Evolutionary conservation across 495 filamentous ascomycete genomes (phyloP), one percentile per base, ranked within the genome.

Genomic region (Penicillium cosmopolitanum): DNA sequence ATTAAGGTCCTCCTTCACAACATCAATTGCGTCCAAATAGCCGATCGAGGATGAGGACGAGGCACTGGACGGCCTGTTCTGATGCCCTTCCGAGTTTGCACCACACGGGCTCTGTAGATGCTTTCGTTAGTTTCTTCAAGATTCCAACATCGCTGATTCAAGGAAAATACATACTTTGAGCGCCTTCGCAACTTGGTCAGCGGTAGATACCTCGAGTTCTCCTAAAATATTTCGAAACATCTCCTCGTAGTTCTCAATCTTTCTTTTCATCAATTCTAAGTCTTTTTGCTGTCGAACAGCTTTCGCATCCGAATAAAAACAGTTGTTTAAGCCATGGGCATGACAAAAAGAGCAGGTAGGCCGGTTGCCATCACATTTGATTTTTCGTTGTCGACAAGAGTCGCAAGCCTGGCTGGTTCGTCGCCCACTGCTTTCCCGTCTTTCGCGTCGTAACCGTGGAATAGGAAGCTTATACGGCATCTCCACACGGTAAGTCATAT

Each of bases 321-420:
- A 87, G 36, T 15, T 31, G 13, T 31, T 19, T 16, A 16, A n/a
- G 42, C 42, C 19, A 78, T 61, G 44, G 70, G 69, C 46, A 81
- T 75, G 68, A 57, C 85, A 87, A 65, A 84, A 80, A 53, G 75
- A 71, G 65, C 85, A 87, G 18, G 71, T 56, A 11, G 85, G 85
- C 21, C 72, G 73, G 36, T 77, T 77, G 31, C 84, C 84, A 58
- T 76, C 82, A 66, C 84, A 86, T 66, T 86, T 87, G 44, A 79
- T 82, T 60, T 87, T 87, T 35, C 88, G 77, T 62, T 86, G 82
- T 34, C 86, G 73, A 71, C 88, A 91, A 15, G 87, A 85, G 80
- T 87, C 88, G 63, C 88, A 91, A 11, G 88, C 88, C 56, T 79
- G 36, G 15, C 36, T 38, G 15, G 36, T 38, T 38, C 36, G 36